phyloP scores from a whole-genome alignment of 306 rosid species.

The Inga leiocalycina region DNA sequence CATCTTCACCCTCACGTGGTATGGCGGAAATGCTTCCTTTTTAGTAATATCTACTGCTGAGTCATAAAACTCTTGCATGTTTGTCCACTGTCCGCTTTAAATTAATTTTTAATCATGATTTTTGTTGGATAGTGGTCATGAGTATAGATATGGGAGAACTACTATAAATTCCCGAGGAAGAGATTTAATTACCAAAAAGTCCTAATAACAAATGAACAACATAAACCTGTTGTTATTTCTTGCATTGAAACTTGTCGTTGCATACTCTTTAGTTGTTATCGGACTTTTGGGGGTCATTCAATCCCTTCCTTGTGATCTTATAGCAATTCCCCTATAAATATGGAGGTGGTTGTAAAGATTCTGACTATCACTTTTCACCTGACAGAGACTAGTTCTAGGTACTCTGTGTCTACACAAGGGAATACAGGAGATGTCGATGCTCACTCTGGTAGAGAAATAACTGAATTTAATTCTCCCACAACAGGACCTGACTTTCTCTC shows the following conservation, averaged over 20 bases:
- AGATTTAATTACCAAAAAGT: too few relatives aligned
- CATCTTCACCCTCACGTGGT: constrained; percentile 56
- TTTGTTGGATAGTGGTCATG: neutral
- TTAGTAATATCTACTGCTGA: neutral
- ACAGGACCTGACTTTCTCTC: constrained; percentile 34
- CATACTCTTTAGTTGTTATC: too few relatives aligned
- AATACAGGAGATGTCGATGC: constrained; percentile 37
- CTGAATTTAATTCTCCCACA: constrained; percentile 40
- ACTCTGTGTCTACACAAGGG: constrained; percentile 37
- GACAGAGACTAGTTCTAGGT: constrained; percentile 46
- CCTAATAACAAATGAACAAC: too few relatives aligned
- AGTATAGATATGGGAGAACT: neutral
- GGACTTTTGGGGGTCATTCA: too few relatives aligned
- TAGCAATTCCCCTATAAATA: too few relatives aligned
- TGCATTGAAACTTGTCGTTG: too few relatives aligned
- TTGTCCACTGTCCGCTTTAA: constrained; percentile 18
- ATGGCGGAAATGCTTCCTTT: constrained; percentile 41
- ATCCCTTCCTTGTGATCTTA: too few relatives aligned
- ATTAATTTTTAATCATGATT: constrained; percentile 21
- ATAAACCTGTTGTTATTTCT: too few relatives aligned
- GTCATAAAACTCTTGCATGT: constrained; percentile 4
- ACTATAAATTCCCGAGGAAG: neutral
- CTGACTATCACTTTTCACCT: constrained; percentile 30
- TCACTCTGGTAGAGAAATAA: constrained; percentile 39
- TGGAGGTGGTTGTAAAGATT: constrained; percentile 12